A percentile compares a stretch with the other conserved stretches of the same genome.
phyloP scores from a whole-genome alignment of 768 basidiomycete genomes.

The Rhizopogon vesiculosus region DNA sequence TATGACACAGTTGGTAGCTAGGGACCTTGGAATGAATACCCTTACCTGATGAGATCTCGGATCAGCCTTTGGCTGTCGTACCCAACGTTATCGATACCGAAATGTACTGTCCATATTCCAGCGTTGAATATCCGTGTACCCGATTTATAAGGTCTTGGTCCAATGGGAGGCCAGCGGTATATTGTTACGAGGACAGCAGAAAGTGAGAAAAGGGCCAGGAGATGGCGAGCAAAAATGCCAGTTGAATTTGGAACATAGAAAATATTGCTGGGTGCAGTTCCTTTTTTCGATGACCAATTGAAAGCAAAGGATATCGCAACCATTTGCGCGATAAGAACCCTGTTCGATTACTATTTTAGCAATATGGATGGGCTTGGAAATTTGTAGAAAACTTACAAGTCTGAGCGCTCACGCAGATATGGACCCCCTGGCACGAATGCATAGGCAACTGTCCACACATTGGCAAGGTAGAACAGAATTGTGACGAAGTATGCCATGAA shows the following conservation, averaged over 20 bases:
- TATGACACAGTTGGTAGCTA: constrained; percentile 24
- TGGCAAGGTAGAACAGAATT: constrained; percentile 58
- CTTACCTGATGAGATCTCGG: constrained; percentile 55
- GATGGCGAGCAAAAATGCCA: constrained; percentile 25
- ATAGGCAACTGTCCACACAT: constrained; percentile 84
- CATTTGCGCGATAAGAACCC: constrained; percentile 53
- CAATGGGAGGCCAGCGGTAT: constrained; percentile 44
- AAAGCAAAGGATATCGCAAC: constrained; percentile 45
- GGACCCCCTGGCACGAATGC: constrained; percentile 83
- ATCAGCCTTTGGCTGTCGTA: constrained; percentile 30
- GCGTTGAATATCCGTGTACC: constrained; percentile 68
- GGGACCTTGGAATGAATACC: constrained; percentile 61
- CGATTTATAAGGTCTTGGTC: constrained; percentile 55
- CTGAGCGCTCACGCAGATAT: constrained; percentile 72
- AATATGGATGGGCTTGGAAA: neutral
- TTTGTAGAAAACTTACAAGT: constrained; percentile 45
- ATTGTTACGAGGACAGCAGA: constrained; percentile 50
- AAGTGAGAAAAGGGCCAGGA: constrained; percentile 37
- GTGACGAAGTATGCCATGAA: constrained; percentile 57
- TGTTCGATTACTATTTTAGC: constrained; percentile 15
- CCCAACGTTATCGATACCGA: constrained; percentile 52
- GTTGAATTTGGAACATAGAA: constrained; percentile 14
- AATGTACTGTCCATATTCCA: constrained; percentile 92
- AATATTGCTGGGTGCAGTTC: neutral
- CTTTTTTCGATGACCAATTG: constrained; percentile 28